Base-by-base conservation (phyloP, 768 basidiomycete species). In the Royoungia palumana region DNA sequence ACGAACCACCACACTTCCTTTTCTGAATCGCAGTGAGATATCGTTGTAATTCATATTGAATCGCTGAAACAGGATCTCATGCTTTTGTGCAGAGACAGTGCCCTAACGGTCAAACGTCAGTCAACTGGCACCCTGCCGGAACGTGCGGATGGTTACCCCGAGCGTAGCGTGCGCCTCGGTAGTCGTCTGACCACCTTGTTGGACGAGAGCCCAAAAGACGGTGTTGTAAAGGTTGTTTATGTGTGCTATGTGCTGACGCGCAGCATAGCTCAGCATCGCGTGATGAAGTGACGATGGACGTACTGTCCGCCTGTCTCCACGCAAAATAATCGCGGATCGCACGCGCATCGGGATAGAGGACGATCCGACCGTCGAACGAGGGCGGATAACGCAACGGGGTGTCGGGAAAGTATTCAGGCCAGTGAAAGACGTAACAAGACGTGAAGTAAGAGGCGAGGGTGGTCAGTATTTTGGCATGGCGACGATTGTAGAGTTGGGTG, bases 161-260 rank as follows among this genome's bases (percentile, higher is more conserved):
- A 99, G 75, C 1, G 81, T 80, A 24, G 81, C 79, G 63, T 97
- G 90, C 1, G 95, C 95, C 50, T 94, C 80, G 3, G 82, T 75
- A 2, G 85, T 83, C 2, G 82, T 83, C 64, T 88, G 73, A 0
- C 85, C 87, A n/a, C 85, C 88, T 58, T 89, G 77, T 37, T 85
- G 85, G 0, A 98, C 82, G 28, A 99, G 78, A 0, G 93, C 89
- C 96, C 95, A 98, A 62, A 98, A 99, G 0, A 73, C 75, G 0
- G 96, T 97, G 62, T 99, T 99, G 72, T 98, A 94, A 20, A 99
- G 71, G 64, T 99, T 99, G 64, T 99, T 99, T 64, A 98, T 87
- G 64, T 99, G 96, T 0, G 96, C 94, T 97, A 64, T 20, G 54
- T 43, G 49, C 48, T 54, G 43, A 42, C 55, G 45, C 46, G 46